These are phyloP conservation scores for Hylodesmum podocarpum DNA, from an alignment of 306 rosid species.

Conservation along the genomic window DNA sequence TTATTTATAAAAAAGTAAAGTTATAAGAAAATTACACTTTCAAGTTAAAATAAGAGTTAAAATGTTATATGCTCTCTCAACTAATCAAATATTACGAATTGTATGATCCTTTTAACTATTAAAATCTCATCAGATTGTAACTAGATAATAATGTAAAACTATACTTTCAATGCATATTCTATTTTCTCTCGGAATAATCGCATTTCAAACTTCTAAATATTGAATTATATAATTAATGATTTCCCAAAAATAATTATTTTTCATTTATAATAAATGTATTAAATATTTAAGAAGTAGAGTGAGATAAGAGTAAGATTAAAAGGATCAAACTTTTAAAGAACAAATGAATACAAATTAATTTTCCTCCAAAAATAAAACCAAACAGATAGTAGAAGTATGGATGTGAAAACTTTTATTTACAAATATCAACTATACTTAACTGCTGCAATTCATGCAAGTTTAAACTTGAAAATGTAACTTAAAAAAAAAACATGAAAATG, in stretches of 20 bases:
- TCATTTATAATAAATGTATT: neutral
- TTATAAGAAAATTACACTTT: too few relatives aligned
- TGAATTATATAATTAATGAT: too few relatives aligned
- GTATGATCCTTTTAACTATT: too few relatives aligned
- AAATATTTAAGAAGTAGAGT: neutral
- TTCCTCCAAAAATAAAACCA: neutral
- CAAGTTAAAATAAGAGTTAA: too few relatives aligned
- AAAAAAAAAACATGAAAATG: neutral
- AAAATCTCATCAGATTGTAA: too few relatives aligned
- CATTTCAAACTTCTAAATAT: too few relatives aligned
- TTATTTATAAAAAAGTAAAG: too few relatives aligned
- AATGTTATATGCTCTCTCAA: too few relatives aligned
- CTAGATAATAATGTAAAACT: too few relatives aligned
- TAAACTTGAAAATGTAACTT: neutral
- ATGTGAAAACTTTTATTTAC: neutral
- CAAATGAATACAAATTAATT: neutral
- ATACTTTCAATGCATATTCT: too few relatives aligned
- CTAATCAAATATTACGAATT: too few relatives aligned
- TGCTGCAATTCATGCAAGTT: neutral
- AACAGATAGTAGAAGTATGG: neutral
- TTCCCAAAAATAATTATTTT: neutral
- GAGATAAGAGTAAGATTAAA: neutral
- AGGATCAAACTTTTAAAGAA: neutral
- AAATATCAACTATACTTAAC: neutral
- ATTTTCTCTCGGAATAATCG: too few relatives aligned